phyloP scores from a whole-genome alignment of 2,329 filamentous ascomycete species.

The Trichoderma sp. region DNA sequence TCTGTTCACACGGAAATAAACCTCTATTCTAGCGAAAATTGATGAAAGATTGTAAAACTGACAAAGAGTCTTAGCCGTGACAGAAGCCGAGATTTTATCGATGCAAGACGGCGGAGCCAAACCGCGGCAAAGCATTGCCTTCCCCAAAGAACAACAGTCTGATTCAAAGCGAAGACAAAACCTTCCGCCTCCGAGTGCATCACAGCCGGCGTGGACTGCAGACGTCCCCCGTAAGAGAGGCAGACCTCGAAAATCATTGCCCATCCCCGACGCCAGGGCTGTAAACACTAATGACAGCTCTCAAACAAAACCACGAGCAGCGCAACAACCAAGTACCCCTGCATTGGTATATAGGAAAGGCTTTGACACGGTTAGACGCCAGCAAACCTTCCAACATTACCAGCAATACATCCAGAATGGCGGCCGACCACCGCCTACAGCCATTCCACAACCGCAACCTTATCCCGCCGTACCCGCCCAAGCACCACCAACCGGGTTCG shows the following conservation, averaged over 20 bases:
- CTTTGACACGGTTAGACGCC: not conserved
- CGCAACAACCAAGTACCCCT: not conserved
- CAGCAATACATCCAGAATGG: slow-evolving; percentile 7
- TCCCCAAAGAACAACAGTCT: not conserved
- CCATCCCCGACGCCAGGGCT: not conserved
- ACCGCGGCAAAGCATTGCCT: not conserved
- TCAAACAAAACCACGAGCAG: not conserved
- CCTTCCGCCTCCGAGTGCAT: not conserved
- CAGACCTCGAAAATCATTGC: slow-evolving; percentile 12
- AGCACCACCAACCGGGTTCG: not conserved
- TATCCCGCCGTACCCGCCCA: not conserved
- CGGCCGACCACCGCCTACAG: not conserved
- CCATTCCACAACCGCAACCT: not conserved
- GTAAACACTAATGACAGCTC: not conserved
- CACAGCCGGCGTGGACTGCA: not conserved
- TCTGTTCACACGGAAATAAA: slow-evolving; percentile 25
- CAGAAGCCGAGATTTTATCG: slow-evolving; percentile 23
- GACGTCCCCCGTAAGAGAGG: slow-evolving; percentile 9
- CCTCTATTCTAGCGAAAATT: slow-evolving; percentile 14
- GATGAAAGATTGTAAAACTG: slow-evolving; percentile 32
- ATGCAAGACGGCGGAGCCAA: slow-evolving; percentile 18
- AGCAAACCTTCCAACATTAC: slow-evolving; percentile 15
- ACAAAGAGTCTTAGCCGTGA: slow-evolving; percentile 33
- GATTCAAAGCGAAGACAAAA: not conserved
- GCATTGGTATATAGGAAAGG: not conserved